Conservation (phyloP, 768 basidiomycete genomes). For the Royoungia palumana region DNA sequence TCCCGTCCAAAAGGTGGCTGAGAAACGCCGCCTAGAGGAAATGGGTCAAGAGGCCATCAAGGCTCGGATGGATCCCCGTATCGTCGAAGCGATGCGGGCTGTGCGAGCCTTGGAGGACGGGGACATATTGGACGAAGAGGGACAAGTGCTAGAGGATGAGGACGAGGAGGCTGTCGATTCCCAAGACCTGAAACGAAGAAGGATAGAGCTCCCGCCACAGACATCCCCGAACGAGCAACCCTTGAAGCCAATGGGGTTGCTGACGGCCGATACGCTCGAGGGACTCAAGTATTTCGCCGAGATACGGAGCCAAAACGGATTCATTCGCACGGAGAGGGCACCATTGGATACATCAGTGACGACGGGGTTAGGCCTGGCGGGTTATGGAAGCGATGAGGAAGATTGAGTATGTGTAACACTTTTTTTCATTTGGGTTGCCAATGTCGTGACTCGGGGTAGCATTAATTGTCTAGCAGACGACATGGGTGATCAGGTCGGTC, state of each 20-base stretch:
- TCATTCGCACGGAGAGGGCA: slow-evolving; percentile 10
- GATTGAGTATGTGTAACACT: slow-evolving; percentile 25
- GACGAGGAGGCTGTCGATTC: slow-evolving; percentile 35
- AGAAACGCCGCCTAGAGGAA: slow-evolving; percentile 79
- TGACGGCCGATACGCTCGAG: slow-evolving; percentile 83
- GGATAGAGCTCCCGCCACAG: slow-evolving; percentile 27
- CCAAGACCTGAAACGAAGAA: slow-evolving; percentile 36
- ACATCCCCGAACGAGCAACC: slow-evolving; percentile 30
- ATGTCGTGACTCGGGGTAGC: not conserved
- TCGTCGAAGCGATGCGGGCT: slow-evolving; percentile 84
- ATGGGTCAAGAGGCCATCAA: slow-evolving; percentile 85
- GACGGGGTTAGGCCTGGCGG: slow-evolving; percentile 59
- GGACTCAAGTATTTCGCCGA: slow-evolving; percentile 90
- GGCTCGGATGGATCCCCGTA: slow-evolving; percentile 78
- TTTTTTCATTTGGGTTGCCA: not conserved
- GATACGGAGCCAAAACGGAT: slow-evolving; percentile 67
- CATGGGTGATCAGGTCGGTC: slow-evolving; percentile 1
- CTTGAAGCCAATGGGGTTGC: slow-evolving; percentile 51
- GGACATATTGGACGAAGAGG: slow-evolving; percentile 34
- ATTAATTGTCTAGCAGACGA: slow-evolving; percentile 3
- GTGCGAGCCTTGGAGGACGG: slow-evolving; percentile 90
- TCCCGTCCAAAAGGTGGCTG: slow-evolving; percentile 81
- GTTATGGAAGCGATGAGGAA: slow-evolving; percentile 78
- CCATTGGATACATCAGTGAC: slow-evolving; percentile 31
- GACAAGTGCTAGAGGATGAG: slow-evolving; percentile 31